Conservation (phyloP, 345 rosid species). For the Balakata baccata region DNA sequence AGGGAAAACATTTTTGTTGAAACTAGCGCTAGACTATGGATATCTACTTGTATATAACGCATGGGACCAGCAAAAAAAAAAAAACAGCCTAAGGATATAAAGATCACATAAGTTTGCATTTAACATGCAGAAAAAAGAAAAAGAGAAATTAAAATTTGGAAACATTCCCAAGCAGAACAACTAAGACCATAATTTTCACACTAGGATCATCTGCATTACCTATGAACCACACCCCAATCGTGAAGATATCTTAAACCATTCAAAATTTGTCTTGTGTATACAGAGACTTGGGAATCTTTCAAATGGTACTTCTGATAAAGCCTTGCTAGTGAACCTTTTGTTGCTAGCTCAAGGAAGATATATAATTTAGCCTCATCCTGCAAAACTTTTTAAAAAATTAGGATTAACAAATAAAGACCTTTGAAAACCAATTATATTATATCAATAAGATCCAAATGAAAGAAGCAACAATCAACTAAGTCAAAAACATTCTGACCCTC, state of each 20-base stretch:
- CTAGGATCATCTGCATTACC: constrained; percentile 13
- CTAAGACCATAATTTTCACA: background rate
- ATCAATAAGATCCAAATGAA: background rate
- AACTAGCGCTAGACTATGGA: background rate
- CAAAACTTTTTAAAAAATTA: constrained; percentile 8
- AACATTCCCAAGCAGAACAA: background rate
- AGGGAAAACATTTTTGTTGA: background rate
- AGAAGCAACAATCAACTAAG: background rate
- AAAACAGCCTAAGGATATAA: background rate
- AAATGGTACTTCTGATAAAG: constrained; percentile 23
- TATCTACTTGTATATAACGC: background rate
- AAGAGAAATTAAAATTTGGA: background rate
- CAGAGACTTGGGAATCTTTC: constrained; percentile 24
- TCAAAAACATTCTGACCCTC: too few relatives aligned
- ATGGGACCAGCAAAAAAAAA: background rate
- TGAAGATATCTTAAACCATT: constrained; percentile 30
- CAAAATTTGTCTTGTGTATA: constrained; percentile 29
- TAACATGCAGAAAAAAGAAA: background rate
- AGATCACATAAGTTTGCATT: background rate
- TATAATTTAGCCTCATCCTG: constrained; percentile 24
- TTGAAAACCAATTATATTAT: background rate
- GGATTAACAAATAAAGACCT: background rate
- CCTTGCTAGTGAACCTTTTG: constrained; percentile 26
- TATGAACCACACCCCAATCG: constrained; percentile 22
- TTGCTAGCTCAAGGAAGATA: constrained; percentile 33